Evolutionary conservation across 768 basidiomycete species (phyloP), one percentile per base, ranked within the genome.

Genomic region (Phlegmacium glaucopus): DNA sequence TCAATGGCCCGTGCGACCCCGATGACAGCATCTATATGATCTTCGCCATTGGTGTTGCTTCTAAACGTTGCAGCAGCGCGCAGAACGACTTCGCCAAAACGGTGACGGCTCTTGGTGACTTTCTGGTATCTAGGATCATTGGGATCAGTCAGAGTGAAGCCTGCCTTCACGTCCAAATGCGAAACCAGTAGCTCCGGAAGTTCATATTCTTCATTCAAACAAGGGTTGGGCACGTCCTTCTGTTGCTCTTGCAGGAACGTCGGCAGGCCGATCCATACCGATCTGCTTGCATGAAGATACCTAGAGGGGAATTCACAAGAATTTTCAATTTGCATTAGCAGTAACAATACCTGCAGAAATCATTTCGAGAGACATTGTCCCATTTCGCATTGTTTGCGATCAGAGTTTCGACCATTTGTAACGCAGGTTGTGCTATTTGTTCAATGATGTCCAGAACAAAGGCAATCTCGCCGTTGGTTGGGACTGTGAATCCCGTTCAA

Each of bases 11-110:
- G 82, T 17, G 82, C 77, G 13, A 90, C 78, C 30, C 73, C 72
- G 28, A 90, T 76, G 27, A 95, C 81, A 4, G 90, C 87, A 62
- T 98, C 94, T 37, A 90, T 87, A 51, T 90, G 87, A 60, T 92
- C 89, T 63, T 91, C 90, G 28, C 78, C 81, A 37, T 77, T 78
- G 10, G 73, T 77, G 36, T 78, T 75, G 55, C 78, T 75, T 30
- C 81, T 79, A 32, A 93, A 68, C 12, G 80, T 72, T 16, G 68
- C 71, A 2, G 91, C 83, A 2, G 90, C 91, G 27, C 68, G 67
- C 50, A 87, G 81, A 30, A 90, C 65, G 9, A 90, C 67, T 29
- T 78, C 65, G 3, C 89, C 92, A 54, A 87, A 87, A 12, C 82
- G 77, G 18, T 67, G 59, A 27, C 87, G 81, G 53, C 84, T 76